Conservation (phyloP, 176 grass and related monocot species). For the Sorghum bicolor region DNA sequence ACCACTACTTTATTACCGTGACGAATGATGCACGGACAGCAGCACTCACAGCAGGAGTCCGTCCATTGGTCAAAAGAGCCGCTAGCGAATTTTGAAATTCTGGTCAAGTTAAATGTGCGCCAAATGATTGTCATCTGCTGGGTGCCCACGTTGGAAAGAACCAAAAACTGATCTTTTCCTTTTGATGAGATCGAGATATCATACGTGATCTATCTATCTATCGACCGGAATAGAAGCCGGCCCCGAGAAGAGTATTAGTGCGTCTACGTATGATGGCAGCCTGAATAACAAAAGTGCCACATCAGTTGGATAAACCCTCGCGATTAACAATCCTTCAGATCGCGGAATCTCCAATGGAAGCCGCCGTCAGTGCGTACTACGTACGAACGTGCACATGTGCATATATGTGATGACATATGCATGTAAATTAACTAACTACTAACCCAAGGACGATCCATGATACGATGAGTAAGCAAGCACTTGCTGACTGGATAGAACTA, state of each 20-base stretch:
- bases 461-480: slow-evolving; percentile 40
- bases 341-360: slow-evolving; percentile 16
- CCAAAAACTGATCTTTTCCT: not conserved
- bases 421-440: not conserved
- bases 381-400: not conserved
- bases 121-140: slow-evolving; percentile 16
- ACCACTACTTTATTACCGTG: not conserved
- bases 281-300: slow-evolving; percentile 1
- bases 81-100: not conserved
- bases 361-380: slow-evolving; percentile 11
- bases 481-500: not conserved
- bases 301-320: slow-evolving; percentile 48
- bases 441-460: not conserved
- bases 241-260: not conserved
- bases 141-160: slow-evolving; percentile 6
- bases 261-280: not conserved
- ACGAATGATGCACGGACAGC: not conserved
- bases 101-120: slow-evolving; percentile 13
- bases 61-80: slow-evolving; percentile 19
- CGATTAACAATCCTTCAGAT: slow-evolving; percentile 29
- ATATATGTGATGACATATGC: slow-evolving; percentile 21
- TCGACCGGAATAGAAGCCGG: not conserved
- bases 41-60: not conserved
- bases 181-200: not conserved
- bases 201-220: not conserved